Base-by-base conservation (phyloP, 1,139 yeast species). In the Sugiyamaella neomexicana region DNA sequence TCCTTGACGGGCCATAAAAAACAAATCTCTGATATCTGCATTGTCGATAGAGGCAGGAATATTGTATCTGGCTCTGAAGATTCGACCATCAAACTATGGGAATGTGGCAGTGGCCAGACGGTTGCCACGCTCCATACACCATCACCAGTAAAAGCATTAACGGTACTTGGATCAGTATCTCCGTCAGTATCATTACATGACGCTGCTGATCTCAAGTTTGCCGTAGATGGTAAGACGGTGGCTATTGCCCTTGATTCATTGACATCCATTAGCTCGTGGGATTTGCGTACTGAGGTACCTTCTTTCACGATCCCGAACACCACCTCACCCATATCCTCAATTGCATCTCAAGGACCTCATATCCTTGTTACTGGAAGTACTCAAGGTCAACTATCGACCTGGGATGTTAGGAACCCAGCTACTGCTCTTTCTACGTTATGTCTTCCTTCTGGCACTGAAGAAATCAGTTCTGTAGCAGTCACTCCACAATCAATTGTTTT, bases 31-130 rank as follows among this genome's bases (percentile, higher is more conserved):
- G 82, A 74, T 56, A 58, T 80, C 1, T 75, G 68, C 2, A 49
- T 69, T 38, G 69, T 86, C 29, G 89, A 82, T 0, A 68, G 80
- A 16, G 95, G 95, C 1, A 70, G 93, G 36, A 85, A 86, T 62
- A 73, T 87, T 57, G 58, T 85, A 27, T 77, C 72, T 32, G 62
- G 65, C 6, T 49, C 62, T 1, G 29, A 25, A 5, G 86, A 83
- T 63, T 86, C 87, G 0, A 65, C 78, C 0, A 72, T 83, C 1
- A 73, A 71, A 45, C 63, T 87, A 40, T 86, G 89, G 90, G 93
- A 87, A 62, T 80, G 87, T 63, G 85, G 87, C 0, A 65, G 78
- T 1, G 88, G 83, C 0, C 54, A 65, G 16, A 65, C 69, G 1
- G 65, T 85, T 7, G 69, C 76, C 58, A 68, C 70, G 2, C 75